A percentile compares a stretch with the other conserved stretches of the same genome.
phyloP scores from a whole-genome alignment of 495 filamentous ascomycete species.

The Penicillium coffeae region DNA sequence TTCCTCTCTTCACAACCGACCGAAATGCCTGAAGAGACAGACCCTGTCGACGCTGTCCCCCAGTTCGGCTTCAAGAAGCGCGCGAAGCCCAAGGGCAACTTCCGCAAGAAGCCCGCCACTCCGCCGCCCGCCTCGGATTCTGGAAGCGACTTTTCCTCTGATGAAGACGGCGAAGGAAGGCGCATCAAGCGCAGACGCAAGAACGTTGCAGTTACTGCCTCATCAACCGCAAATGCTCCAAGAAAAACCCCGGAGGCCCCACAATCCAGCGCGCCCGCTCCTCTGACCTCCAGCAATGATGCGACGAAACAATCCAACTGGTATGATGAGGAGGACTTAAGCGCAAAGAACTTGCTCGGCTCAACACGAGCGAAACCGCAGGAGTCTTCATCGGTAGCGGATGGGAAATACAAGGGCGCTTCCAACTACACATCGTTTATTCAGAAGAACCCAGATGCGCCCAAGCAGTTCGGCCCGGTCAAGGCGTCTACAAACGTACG shows the following conservation, averaged over 20 bases:
- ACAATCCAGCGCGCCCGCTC: conserved; percentile 51
- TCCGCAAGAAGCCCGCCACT: conserved; percentile 79
- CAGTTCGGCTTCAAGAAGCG: conserved; percentile 77
- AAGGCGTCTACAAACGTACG: conserved; percentile 87
- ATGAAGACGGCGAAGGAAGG: conserved; percentile 69
- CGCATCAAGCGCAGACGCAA: conserved; percentile 75
- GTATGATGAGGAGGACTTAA: conserved; percentile 65
- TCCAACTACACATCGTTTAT: conserved; percentile 71
- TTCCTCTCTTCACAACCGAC: not conserved
- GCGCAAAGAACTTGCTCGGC: conserved; percentile 60
- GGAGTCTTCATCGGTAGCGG: conserved; percentile 27
- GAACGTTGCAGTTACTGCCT: conserved; percentile 57
- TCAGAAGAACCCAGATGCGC: conserved; percentile 77
- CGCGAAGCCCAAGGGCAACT: conserved; percentile 68
- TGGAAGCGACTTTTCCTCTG: conserved; percentile 65
- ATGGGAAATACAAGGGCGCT: conserved; percentile 75
- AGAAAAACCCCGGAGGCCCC: conserved; percentile 45
- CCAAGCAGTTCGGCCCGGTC: conserved; percentile 74
- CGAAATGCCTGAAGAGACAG: conserved; percentile 16
- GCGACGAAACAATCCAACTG: conserved; percentile 92
- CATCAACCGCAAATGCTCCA: conserved; percentile 39
- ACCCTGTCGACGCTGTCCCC: conserved; percentile 14
- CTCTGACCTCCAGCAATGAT: conserved; percentile 68
- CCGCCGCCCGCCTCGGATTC: conserved; percentile 64
- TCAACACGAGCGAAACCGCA: conserved; percentile 46